Percentiles rank a stretch among this genome's conserved stretches.
These are phyloP conservation scores for Eleusine coracana DNA, from an alignment of 176 grass and related monocot genomes.

Conservation along the genomic window DNA sequence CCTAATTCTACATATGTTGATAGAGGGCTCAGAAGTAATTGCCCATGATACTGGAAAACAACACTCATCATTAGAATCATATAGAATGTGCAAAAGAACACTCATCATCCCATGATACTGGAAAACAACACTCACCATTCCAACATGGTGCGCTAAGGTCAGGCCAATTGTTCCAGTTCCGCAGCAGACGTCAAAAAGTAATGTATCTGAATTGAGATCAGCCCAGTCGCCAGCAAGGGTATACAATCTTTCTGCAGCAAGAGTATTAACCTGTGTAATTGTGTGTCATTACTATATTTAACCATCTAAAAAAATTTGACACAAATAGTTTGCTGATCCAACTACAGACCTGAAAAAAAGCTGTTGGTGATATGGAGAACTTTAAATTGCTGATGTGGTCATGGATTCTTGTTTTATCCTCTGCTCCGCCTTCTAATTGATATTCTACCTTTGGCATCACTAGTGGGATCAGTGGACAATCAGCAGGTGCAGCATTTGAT, in stretches of 20 bases:
- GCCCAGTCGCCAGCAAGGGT: slow-evolving; percentile 94
- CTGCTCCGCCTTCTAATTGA: slow-evolving; percentile 46
- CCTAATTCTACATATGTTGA: slow-evolving; percentile 1
- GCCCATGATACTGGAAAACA: slow-evolving; percentile 36
- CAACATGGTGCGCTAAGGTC: slow-evolving; percentile 84
- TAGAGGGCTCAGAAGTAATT: neutral
- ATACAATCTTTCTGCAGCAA: slow-evolving; percentile 90
- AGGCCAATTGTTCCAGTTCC: slow-evolving; percentile 98
- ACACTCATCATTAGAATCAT: slow-evolving; percentile 9
- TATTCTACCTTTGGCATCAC: slow-evolving; percentile 51
- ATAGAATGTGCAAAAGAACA: slow-evolving; percentile 19
- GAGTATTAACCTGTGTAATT: slow-evolving; percentile 89
- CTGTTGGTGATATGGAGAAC: slow-evolving; percentile 96
- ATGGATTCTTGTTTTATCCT: slow-evolving; percentile 79
- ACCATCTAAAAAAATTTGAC: slow-evolving; percentile 4
- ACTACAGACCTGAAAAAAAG: slow-evolving; percentile 89
- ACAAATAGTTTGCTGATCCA: slow-evolving; percentile 24
- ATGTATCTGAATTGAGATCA: slow-evolving; percentile 81
- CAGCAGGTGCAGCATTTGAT: slow-evolving; percentile 96
- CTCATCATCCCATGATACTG: no score
- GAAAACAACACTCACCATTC: slow-evolving; percentile 58
- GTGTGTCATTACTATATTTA: slow-evolving; percentile 42
- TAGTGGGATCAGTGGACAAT: slow-evolving; percentile 82
- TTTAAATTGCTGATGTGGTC: slow-evolving; percentile 86
- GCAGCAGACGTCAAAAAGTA: slow-evolving; percentile 97